Evolutionary conservation across 371 early-diverging fungal genomes (phyloP).

Genomic region (Mucor piriformis): DNA sequence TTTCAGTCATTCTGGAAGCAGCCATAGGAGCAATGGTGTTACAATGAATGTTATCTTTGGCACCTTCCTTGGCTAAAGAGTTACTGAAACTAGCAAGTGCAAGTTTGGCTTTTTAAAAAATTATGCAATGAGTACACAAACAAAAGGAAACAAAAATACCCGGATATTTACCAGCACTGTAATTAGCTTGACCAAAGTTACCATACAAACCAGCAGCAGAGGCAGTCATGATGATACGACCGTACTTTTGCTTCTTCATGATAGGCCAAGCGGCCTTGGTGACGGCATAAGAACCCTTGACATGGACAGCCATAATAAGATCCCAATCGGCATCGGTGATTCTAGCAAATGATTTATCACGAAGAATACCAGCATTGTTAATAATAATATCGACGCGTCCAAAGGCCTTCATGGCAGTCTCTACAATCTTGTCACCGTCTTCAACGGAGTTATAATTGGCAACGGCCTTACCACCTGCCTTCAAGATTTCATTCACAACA

Average conservation of each 20-base stretch:
- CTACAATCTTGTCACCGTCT: slow-evolving; percentile 95
- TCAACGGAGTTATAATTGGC: slow-evolving; percentile 98
- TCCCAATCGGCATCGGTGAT: slow-evolving; percentile 98
- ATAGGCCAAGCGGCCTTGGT: slow-evolving; percentile 96
- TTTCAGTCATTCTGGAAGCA: slow-evolving; percentile 95
- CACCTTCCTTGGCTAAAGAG: slow-evolving; percentile 94
- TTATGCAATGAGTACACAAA: not conserved
- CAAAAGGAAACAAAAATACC: slow-evolving; percentile 3
- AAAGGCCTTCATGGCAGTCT: slow-evolving; percentile 93
- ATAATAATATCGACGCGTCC: slow-evolving; percentile 94
- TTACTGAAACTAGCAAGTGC: slow-evolving; percentile 89
- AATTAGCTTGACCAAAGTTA: slow-evolving; percentile 99
- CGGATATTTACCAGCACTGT: slow-evolving; percentile 63
- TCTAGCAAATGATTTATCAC: slow-evolving; percentile 93
- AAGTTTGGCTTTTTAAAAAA: slow-evolving; percentile 77
- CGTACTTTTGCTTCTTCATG: slow-evolving; percentile 94
- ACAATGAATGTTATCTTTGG: slow-evolving; percentile 86
- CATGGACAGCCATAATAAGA: slow-evolving; percentile 89
- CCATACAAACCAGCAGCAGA: slow-evolving; percentile 98
- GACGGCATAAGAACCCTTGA: slow-evolving; percentile 93
- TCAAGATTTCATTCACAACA: slow-evolving; percentile 93
- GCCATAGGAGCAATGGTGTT: slow-evolving; percentile 98
- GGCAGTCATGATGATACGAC: slow-evolving; percentile 79
- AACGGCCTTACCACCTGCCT: slow-evolving; percentile 92
- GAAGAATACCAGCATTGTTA: slow-evolving; percentile 98